phyloP scores from a whole-genome alignment of 2,329 filamentous ascomycete species.

The Chaetomium olivaceum region DNA sequence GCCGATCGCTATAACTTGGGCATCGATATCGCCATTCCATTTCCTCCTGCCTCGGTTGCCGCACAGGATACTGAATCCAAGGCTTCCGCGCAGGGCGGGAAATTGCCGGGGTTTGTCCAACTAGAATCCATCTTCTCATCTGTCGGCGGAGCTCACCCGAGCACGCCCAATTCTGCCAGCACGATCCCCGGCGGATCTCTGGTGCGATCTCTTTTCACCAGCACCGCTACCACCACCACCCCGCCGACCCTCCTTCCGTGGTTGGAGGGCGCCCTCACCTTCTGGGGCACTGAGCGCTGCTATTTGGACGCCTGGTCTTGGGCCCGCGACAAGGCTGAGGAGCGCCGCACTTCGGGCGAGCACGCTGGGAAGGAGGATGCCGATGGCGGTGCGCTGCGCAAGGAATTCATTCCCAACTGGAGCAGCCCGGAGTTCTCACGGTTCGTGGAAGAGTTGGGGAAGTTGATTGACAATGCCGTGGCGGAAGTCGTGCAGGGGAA shows the following conservation, averaged over 20 bases:
- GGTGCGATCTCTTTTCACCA: constrained; percentile 2
- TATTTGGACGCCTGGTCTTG: constrained; percentile 63
- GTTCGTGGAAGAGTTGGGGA: constrained; percentile 59
- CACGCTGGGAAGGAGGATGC: constrained; percentile 46
- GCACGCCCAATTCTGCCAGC: background rate
- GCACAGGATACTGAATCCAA: background rate
- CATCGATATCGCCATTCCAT: constrained; percentile 41
- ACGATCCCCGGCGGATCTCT: background rate
- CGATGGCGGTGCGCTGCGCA: constrained; percentile 65
- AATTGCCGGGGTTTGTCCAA: constrained; percentile 44
- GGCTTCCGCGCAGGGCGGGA: background rate
- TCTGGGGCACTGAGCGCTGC: constrained; percentile 73
- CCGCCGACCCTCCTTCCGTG: constrained; percentile 42
- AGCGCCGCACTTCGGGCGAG: background rate
- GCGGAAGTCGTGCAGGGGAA: constrained; percentile 40
- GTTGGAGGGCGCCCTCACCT: constrained; percentile 69
- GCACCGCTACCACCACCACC: background rate
- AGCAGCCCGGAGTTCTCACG: constrained; percentile 59
- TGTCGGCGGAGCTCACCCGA: background rate
- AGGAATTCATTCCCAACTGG: constrained; percentile 70
- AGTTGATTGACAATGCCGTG: constrained; percentile 57
- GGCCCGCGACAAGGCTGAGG: constrained; percentile 44
- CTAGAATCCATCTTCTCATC: constrained; percentile 38
- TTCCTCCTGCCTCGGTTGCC: background rate
- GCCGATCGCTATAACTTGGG: constrained; percentile 60